Evolutionary conservation across 768 basidiomycete species (phyloP), one percentile per base, ranked within the genome.

Genomic region (Chalciporus chontae): DNA sequence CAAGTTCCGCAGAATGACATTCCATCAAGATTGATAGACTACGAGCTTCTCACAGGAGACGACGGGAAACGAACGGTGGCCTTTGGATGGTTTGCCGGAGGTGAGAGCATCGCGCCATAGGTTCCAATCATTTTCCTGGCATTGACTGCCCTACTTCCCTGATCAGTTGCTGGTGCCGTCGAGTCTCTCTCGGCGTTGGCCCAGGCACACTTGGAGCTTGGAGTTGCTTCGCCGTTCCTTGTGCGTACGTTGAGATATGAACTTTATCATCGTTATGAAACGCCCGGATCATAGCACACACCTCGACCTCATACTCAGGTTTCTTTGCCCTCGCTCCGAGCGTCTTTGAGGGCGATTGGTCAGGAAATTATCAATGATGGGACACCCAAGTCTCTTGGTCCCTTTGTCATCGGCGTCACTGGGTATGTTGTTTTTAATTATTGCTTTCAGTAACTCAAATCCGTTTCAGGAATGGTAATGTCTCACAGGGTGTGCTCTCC

Each of bases 1-100:
- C 62, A 65, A 40, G 45, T 70, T 43, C 38, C 57, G 31, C 45
- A 40, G 2, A 44, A 44, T 6, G 44, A 53, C 31, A 37, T 54
- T 47, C 62, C 72, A 5, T 78, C 84, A 1, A 73, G 78, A 3
- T 67, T 95, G 13, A 77, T 96, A 46, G 94, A 96, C 66, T 94
- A 90, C 59, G 94, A 96, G 61, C 78, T 94, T 3, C 69, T 96
- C 21, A 86, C 81, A 2, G 77, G 70, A 19, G 53, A 64, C 5
- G 70, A 72, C 21, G 87, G 85, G 4, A 87, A 87, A 64, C 73
- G 94, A 18, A 87, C 86, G 0, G 90, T 94, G 15, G 92, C 85
- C 0, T 95, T 96, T 70, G 94, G 93, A 1, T 93, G 85, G 84
- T 91, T 86, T 58, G 94, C 94, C 0, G 94, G 94, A 67, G 87